Percentiles rank a stretch among this genome's conserved stretches.
Conservation (phyloP, 1,284 basidiomycete genomes). For the Acaromyces ingoldii region DNA sequence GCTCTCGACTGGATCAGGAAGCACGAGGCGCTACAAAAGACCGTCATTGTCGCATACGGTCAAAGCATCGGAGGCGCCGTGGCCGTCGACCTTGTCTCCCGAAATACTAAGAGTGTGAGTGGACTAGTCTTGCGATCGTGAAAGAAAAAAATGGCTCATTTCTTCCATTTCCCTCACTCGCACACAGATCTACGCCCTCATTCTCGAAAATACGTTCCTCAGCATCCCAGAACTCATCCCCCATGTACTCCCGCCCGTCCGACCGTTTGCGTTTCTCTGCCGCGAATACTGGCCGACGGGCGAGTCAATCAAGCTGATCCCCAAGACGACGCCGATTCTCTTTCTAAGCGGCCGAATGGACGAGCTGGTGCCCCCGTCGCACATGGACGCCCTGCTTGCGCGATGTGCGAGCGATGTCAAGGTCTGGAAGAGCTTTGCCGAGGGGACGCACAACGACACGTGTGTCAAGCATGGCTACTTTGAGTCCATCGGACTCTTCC, state of each 20-base stretch:
- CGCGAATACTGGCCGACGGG: constrained; percentile 82
- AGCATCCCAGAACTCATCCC: constrained; percentile 56
- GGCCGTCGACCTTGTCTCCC: constrained; percentile 75
- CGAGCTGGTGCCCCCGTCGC: constrained; percentile 75
- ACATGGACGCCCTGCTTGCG: constrained; percentile 75
- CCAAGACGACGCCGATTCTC: constrained; percentile 69
- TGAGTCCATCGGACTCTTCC: constrained; percentile 38
- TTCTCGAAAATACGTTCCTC: constrained; percentile 70
- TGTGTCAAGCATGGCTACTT: constrained; percentile 43
- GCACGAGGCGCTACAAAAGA: constrained; percentile 62
- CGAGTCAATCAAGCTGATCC: constrained; percentile 66
- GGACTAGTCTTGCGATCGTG: background rate
- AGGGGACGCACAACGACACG: constrained; percentile 62
- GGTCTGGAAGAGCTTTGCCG: constrained; percentile 55
- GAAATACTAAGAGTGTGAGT: constrained; percentile 61
- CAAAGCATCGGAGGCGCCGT: constrained; percentile 97
- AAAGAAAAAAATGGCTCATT: constrained; percentile 2
- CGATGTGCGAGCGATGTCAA: constrained; percentile 56
- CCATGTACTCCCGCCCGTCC: constrained; percentile 70
- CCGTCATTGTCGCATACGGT: constrained; percentile 65
- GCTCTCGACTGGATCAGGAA: constrained; percentile 69
- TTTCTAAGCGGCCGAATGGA: constrained; percentile 75
- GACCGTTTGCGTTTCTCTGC: constrained; percentile 73
- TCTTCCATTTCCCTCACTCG: background rate
- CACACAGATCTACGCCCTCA: constrained; percentile 64